Conservation (phyloP, 306 rosid genomes). For the Corylus heterophylla region DNA sequence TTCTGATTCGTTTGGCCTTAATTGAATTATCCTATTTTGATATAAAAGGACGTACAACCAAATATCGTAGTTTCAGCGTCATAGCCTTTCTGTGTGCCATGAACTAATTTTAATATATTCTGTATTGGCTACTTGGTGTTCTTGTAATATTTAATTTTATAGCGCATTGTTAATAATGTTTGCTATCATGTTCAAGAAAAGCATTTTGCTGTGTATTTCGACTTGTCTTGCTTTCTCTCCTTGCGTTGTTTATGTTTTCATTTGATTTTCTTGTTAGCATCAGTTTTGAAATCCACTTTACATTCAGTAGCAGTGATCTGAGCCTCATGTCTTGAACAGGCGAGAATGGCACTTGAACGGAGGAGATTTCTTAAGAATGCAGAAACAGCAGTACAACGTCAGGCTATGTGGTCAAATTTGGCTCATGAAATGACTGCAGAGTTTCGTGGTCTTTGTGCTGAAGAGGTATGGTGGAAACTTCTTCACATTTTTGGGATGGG, state of each 20-base stretch:
- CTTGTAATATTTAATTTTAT: neutral
- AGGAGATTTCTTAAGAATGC: slow-evolving; percentile 92
- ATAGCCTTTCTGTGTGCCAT: neutral
- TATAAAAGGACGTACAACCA: neutral
- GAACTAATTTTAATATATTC: neutral
- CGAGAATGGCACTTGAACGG: slow-evolving; percentile 95
- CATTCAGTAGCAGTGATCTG: slow-evolving; percentile 27
- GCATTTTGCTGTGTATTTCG: neutral
- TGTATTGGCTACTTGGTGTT: neutral
- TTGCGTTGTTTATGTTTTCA: slow-evolving; percentile 9
- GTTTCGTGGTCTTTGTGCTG: slow-evolving; percentile 97
- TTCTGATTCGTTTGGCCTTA: neutral
- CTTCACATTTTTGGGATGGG: slow-evolving; percentile 17
- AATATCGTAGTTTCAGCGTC: neutral
- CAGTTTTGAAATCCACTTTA: slow-evolving; percentile 17
- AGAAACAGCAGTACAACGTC: slow-evolving; percentile 89
- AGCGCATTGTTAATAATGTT: slow-evolving; percentile 17
- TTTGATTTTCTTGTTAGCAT: neutral
- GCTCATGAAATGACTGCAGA: slow-evolving; percentile 99
- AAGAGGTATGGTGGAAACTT: slow-evolving; percentile 66
- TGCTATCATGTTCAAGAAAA: neutral
- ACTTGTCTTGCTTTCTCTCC: slow-evolving; percentile 10
- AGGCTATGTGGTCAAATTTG: slow-evolving; percentile 97
- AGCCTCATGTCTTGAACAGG: slow-evolving; percentile 54
- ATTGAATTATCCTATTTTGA: slow-evolving; percentile 3